Evolutionary conservation across 2,329 filamentous ascomycete species (phyloP), one percentile per base, ranked within the genome.

Genomic region (Alternaria sp.): DNA sequence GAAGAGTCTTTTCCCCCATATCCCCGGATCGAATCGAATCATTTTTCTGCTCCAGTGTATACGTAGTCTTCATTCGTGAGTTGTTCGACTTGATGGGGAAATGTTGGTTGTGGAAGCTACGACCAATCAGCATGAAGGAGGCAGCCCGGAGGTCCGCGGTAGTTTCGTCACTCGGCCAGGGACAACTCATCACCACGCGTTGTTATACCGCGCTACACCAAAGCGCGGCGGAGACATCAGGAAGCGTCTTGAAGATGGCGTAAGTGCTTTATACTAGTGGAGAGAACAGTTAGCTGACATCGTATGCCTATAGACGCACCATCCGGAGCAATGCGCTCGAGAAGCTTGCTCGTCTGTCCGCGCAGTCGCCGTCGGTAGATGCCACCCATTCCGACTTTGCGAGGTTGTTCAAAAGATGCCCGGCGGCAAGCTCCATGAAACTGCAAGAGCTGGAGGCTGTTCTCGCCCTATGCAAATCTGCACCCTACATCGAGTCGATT

Each of bases 401-500:
- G 53, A 75, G 78, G 61, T 70, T 86, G 20, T 85, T 83, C 69
- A 79, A 77, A 64, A 68, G 78, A 68, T 82, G 79, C 63, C 67
- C 71, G n/a, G 56, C 65, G 18, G 58, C 65, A 10, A 59, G 58
- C 60, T 37, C 50, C n/a, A 21, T 66, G 93, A 92, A 90, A 57
- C 89, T 94, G 58, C 90, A 92, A 74, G 96, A 99, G 84, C 90
- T 97, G 71, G 95, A 99, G 79, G 92, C 97, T 57, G 86, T 99
- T 25, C 83, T 98, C 25, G 93, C 96, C 46, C 86, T 99, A 25
- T 98, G 95, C 84, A 95, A 94, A 82, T 93, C 95, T 57, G 93
- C 94, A 4, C 91, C 93, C 5, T 87, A 89, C 23, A 86, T 98
- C 25, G 86, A 89, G 56, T 89, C 88, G 49, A 80, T 84, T 45